Evolutionary conservation across 306 rosid genomes (phyloP).

Genomic region (Neltuma alba): DNA sequence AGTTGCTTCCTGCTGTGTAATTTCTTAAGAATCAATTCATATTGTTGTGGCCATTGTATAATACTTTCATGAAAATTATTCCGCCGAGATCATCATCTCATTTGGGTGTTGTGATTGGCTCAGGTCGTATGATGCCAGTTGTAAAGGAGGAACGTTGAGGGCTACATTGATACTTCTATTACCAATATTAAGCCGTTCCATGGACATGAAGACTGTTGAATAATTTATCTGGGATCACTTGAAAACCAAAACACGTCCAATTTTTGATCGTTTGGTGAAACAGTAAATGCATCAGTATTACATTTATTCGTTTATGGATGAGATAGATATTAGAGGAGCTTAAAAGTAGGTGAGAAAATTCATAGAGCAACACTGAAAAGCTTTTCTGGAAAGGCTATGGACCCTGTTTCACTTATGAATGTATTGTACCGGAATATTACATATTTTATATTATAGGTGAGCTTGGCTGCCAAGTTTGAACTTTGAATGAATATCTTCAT

Average conservation of each 20-base stretch:
- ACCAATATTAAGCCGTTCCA: constrained; percentile 58
- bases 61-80: not conserved
- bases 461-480: not conserved
- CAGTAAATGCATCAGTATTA: not conserved
- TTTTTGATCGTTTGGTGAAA: not conserved
- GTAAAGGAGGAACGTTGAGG: constrained; percentile 54
- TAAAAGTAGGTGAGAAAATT: not conserved
- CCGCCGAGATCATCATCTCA: not conserved
- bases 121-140: constrained; percentile 63
- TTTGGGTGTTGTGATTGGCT: constrained; percentile 1
- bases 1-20: not conserved
- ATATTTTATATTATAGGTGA: not conserved
- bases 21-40: not conserved
- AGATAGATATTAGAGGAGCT: constrained; percentile 43
- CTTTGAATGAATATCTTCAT: not conserved
- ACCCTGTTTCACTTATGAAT: not conserved
- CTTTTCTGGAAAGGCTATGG: not conserved
- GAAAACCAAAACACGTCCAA: not conserved
- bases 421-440: not conserved
- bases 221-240: constrained; percentile 53
- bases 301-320: not conserved
- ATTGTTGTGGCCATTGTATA: not conserved
- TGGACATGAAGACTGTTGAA: constrained; percentile 54
- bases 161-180: constrained; percentile 66
- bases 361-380: not conserved